These are phyloP conservation scores for Aurantiochytrium sp. DNA, from an alignment of 108 stramenopile genomes.

Conservation along the genomic window DNA sequence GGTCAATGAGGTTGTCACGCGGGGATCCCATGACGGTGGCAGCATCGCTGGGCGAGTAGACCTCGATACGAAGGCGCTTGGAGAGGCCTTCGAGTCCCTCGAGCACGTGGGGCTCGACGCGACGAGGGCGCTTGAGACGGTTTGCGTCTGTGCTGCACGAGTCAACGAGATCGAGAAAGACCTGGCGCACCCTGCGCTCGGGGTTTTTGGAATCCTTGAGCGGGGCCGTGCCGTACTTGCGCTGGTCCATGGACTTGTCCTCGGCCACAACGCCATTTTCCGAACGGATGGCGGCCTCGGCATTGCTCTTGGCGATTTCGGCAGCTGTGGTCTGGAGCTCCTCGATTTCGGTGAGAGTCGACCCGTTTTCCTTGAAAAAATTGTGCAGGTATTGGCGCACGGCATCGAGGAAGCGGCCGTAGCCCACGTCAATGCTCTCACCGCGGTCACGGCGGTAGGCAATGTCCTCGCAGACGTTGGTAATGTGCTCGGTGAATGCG, in stretches of 20 bases:
- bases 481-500: background rate
- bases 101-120: background rate
- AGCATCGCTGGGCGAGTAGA: background rate
- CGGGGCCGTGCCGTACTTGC: background rate
- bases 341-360: background rate
- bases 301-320: background rate
- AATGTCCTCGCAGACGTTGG: background rate
- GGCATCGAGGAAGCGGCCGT: background rate
- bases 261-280: background rate
- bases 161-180: background rate
- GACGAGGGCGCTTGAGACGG: background rate
- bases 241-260: background rate
- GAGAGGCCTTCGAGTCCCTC: background rate
- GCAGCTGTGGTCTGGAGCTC: background rate
- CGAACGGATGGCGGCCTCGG: background rate
- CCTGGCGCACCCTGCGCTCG: background rate
- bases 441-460: constrained; percentile 11
- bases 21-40: background rate
- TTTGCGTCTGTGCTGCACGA: background rate
- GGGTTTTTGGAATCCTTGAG: background rate
- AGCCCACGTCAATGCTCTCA: constrained; percentile 1
- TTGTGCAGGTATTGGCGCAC: background rate
- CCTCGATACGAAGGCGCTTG: background rate
- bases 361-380: background rate
- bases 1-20: background rate